Evolutionary conservation across 148 eudicot genomes (phyloP).

Genomic region (Camellia granthamiana): DNA sequence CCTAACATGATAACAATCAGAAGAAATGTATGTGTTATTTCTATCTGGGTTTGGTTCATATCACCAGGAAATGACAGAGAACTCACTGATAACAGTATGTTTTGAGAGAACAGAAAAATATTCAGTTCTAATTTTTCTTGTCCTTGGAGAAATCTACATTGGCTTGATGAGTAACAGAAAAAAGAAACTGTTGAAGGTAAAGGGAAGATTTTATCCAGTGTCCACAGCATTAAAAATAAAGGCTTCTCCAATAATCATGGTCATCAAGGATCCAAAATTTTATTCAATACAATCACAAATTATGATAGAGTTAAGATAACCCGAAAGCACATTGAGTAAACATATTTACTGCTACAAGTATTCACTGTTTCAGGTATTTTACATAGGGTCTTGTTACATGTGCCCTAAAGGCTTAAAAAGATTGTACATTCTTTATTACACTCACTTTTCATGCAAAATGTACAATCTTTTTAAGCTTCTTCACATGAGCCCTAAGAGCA

Average conservation of each 20-base stretch:
- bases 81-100: neutral
- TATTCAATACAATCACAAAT: neutral
- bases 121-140: too few species aligned
- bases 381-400: neutral
- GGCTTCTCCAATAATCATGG: neutral
- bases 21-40: neutral
- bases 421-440: too few species aligned
- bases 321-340: neutral
- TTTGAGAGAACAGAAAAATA: too few species aligned
- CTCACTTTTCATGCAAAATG: too few species aligned
- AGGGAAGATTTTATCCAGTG: neutral
- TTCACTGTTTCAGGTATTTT: neutral
- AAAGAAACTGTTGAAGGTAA: neutral
- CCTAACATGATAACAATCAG: neutral
- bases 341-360: neutral
- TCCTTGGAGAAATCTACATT: neutral
- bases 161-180: neutral
- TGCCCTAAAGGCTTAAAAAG: too few species aligned
- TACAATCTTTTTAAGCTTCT: too few species aligned
- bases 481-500: too few species aligned
- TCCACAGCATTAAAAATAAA: neutral
- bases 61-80: neutral
- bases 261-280: neutral
- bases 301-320: neutral
- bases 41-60: neutral